Conservation (phyloP, 1,284 basidiomycete species). For the Malassezia vespertilionis region DNA sequence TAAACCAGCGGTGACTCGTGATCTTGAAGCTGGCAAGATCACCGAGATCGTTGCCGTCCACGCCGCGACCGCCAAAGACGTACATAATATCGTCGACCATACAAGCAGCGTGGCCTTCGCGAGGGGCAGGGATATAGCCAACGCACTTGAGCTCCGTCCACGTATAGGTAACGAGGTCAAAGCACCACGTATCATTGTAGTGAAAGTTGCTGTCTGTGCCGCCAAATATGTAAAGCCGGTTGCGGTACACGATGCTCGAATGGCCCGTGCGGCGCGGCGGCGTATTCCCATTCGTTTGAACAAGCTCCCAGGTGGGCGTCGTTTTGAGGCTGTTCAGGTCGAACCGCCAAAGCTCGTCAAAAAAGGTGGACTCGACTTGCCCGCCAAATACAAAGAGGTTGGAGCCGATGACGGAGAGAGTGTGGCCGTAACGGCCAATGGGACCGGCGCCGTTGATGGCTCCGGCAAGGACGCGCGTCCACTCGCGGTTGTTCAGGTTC, state of each 20-base stretch:
- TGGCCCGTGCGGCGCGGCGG: constrained; percentile 88
- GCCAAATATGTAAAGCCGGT: constrained; percentile 78
- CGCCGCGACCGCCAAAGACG: constrained; percentile 90
- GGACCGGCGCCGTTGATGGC: constrained; percentile 52
- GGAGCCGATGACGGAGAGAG: constrained; percentile 80
- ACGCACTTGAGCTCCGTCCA: constrained; percentile 96
- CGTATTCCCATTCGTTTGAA: constrained; percentile 57
- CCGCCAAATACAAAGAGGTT: constrained; percentile 93
- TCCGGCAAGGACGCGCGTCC: constrained; percentile 63
- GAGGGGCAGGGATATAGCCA: constrained; percentile 87
- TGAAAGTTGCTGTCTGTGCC: constrained; percentile 97
- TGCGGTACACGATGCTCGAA: constrained; percentile 71
- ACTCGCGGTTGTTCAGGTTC: constrained; percentile 76
- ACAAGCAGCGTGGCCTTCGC: constrained; percentile 93
- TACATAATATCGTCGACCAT: constrained; percentile 97
- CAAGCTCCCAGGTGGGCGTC: constrained; percentile 57
- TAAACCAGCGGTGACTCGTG: constrained; percentile 71
- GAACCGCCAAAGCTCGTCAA: constrained; percentile 93
- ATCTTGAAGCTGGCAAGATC: constrained; percentile 96
- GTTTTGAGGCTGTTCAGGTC: constrained; percentile 57
- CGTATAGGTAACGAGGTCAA: constrained; percentile 66
- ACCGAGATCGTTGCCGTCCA: constrained; percentile 88
- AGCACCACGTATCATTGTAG: constrained; percentile 98
- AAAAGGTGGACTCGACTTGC: constrained; percentile 71
- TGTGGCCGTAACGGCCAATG: constrained; percentile 86